Base-by-base conservation (phyloP, 1,284 basidiomycete species). In the Dichomitus squalens region DNA sequence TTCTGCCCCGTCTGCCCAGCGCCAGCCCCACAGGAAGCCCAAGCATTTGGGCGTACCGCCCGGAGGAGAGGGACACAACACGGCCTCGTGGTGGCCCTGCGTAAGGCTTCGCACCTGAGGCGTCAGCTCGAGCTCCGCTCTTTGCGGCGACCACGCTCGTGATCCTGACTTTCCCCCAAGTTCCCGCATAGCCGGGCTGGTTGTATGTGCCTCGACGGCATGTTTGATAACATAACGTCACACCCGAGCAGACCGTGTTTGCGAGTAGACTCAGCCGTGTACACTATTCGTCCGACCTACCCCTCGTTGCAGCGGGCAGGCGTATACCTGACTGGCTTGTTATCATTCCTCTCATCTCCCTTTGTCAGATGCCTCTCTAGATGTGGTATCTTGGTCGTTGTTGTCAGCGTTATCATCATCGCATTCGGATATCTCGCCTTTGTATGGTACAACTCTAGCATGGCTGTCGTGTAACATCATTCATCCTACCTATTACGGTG, bases 31-130 rank as follows among this genome's bases (percentile, higher is more conserved):
- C 53, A 7, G 40, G 52, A 7, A 34, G 49, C 33, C 39, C 47
- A 36, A 63, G 29, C 52, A 63, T 63, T 53, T 63, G 61, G 61
- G 50, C 61, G 52, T 49, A 49, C 27, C 56, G 61, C 56, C 61
- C 61, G 23, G 61, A 63, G 53, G 61, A 63, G 56, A 41, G 61
- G 50, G 39, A 52, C 44, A 31, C 44, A 18, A 47, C 44, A 29
- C 39, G 39, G 54, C 58, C 61, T 43, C 61, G 61, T 52, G 61
- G 61, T 40, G 58, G 58, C 34, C 49, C 60, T 34, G 40, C 60
- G 25, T 62, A 49, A 48, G 41, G 46, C 38, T 20, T 34, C n/a
- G 27, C 23, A 25, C 47, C 53, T 38, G 25, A 25, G 36, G 31
- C 11, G 49, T 31, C 8, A 9, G 21, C 34, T 36, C 23, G 7